Percentiles rank a stretch among this genome's conserved stretches.
Evolutionary conservation across 345 rosid species (phyloP).

Genomic region (Aquilaria sinensis): DNA sequence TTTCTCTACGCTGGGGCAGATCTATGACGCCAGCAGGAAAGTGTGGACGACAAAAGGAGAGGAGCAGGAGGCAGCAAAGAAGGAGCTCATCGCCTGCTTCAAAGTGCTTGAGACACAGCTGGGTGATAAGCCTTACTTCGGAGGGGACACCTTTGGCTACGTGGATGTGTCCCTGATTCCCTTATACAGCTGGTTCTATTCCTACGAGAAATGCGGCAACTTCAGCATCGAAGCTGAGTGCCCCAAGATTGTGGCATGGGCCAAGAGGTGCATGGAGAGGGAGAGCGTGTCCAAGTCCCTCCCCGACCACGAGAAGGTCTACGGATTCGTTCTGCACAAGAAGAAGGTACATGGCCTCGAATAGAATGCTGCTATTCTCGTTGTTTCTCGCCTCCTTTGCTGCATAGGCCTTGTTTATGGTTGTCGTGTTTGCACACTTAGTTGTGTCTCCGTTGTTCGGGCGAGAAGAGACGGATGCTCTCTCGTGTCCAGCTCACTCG

Average conservation of each 20-base stretch:
- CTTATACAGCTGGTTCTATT: conserved; percentile 10
- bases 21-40: conserved; percentile 5
- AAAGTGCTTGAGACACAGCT: conserved; percentile 18
- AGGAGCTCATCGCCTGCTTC: conserved; percentile 8
- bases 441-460: too few relatives aligned
- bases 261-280: conserved; percentile 26
- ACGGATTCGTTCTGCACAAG: conserved; percentile 9
- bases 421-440: too few relatives aligned
- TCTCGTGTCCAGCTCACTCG: too few relatives aligned
- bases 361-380: background rate
- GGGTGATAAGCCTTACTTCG: conserved; percentile 14
- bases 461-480: too few relatives aligned
- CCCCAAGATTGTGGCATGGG: conserved; percentile 28
- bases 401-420: too few relatives aligned
- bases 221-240: conserved; percentile 15
- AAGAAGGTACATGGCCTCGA: conserved; percentile 18
- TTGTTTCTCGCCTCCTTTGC: too few relatives aligned
- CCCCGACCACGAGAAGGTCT: conserved; percentile 18
- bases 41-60: conserved; percentile 14
- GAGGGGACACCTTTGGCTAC: conserved; percentile 6
- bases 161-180: conserved; percentile 6
- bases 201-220: conserved; percentile 11
- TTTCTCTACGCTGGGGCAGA: background rate
- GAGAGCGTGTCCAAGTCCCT: conserved; percentile 24
- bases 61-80: conserved; percentile 16